phyloP scores from a whole-genome alignment of 805 yeast genomes.

The Schwanniomyces sp. region DNA sequence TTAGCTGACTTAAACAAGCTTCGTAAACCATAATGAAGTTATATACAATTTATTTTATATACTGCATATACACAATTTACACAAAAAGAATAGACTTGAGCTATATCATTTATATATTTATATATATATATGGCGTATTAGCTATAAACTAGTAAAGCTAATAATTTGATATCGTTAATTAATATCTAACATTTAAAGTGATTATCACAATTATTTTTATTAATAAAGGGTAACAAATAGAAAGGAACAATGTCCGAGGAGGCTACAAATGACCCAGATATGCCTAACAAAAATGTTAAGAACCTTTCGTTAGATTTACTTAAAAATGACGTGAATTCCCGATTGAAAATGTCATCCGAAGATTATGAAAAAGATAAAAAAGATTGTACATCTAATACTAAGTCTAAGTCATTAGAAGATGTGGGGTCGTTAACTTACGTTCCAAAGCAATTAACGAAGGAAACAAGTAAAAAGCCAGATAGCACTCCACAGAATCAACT shows the following conservation, averaged over 20 bases:
- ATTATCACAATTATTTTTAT: background rate
- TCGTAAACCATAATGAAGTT: conserved; percentile 19
- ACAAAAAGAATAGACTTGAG: background rate
- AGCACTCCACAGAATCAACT: background rate
- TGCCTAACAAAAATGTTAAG: conserved; percentile 7
- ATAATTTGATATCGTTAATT: background rate
- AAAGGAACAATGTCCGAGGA: conserved; percentile 2
- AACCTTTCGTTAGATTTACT: conserved; percentile 5
- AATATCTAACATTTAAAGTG: background rate
- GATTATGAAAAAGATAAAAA: background rate
- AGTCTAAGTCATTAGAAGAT: background rate
- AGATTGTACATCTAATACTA: background rate
- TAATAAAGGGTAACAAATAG: background rate
- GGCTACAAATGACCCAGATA: background rate
- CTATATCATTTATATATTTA: background rate
- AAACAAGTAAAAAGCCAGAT: background rate
- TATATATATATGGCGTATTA: no score
- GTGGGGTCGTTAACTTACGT: background rate
- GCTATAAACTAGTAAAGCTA: no score
- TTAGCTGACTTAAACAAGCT: conserved; percentile 28
- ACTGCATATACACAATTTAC: background rate
- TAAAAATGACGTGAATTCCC: background rate
- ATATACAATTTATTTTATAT: background rate
- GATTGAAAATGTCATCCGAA: background rate
- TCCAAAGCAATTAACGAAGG: background rate